Evolutionary conservation across 2,329 filamentous ascomycete species (phyloP).

Genomic region (Fusarium humuli): DNA sequence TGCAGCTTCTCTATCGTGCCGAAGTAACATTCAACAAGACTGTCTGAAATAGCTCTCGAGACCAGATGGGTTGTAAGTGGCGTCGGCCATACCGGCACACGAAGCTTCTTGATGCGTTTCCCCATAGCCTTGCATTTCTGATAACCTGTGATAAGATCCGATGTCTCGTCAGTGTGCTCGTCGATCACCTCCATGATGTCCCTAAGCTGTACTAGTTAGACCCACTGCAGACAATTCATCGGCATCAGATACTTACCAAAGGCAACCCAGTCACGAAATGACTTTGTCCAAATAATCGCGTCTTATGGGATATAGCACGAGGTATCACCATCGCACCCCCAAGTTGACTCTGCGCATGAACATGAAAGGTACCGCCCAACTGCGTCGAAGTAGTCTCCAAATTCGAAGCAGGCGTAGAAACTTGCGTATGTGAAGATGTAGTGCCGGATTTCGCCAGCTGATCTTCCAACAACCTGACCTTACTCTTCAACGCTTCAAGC

Average conservation of each 20-base stretch:
- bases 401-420: conserved; percentile 23
- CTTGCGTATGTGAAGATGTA: background rate
- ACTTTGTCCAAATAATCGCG: conserved; percentile 66
- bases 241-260: conserved; percentile 52
- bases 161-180: conserved; percentile 52
- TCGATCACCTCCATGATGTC: conserved; percentile 61
- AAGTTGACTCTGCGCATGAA: conserved; percentile 51
- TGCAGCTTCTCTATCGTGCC: conserved; percentile 60
- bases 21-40: conserved; percentile 63
- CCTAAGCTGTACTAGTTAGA: conserved; percentile 49
- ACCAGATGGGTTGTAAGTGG: conserved; percentile 59
- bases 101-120: conserved; percentile 62
- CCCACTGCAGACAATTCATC: fast-evolving
- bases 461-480: conserved; percentile 28
- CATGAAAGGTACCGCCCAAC: conserved; percentile 59
- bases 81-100: conserved; percentile 62
- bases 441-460: conserved; percentile 8
- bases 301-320: conserved; percentile 65
- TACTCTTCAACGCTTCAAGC: conserved; percentile 23
- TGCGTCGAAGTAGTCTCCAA: conserved; percentile 51
- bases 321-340: conserved; percentile 49
- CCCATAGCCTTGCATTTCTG: conserved; percentile 65
- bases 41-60: conserved; percentile 56
- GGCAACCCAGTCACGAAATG: conserved; percentile 66
- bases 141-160: conserved; percentile 53